Percentiles rank a stretch among this genome's conserved stretches.
These are phyloP conservation scores for Heliamphora pulchella DNA, from an alignment of 179 eudicot species.

Conservation along the genomic window DNA sequence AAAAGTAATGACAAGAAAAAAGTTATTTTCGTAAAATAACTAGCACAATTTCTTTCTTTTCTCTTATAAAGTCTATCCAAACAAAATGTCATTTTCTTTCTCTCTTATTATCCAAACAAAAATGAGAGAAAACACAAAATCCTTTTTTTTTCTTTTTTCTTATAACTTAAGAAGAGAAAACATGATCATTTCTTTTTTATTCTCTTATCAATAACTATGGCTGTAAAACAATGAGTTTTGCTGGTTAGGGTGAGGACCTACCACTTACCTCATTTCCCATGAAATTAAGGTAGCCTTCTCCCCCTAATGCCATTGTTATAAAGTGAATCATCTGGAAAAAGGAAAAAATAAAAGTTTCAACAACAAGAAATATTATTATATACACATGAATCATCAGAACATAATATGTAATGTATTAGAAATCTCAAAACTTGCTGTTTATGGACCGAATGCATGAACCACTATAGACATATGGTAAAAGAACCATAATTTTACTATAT, in stretches of 20 bases:
- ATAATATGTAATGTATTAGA: neutral
- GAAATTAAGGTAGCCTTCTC: conserved; percentile 95
- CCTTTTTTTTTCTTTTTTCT: no score
- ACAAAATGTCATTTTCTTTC: no score
- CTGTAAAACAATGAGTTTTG: neutral
- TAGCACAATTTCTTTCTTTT: no score
- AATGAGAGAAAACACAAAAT: no score
- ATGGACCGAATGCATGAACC: neutral
- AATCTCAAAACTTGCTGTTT: neutral
- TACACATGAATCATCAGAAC: neutral
- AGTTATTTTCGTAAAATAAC: no score
- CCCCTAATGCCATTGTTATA: conserved; percentile 96
- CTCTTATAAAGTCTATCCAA: no score
- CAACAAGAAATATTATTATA: neutral
- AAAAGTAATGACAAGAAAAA: no score
- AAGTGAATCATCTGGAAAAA: conserved; percentile 83
- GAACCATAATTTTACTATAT: neutral
- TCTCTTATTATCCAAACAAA: no score
- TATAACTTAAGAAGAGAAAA: no score
- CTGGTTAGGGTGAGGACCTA: neutral
- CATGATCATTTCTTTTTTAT: no score
- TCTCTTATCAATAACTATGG: no score
- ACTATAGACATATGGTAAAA: neutral
- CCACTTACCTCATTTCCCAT: conserved; percentile 97
- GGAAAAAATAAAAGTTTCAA: neutral